Base-by-base conservation (phyloP, 345 rosid genomes). In the Euphorbia peplus region DNA sequence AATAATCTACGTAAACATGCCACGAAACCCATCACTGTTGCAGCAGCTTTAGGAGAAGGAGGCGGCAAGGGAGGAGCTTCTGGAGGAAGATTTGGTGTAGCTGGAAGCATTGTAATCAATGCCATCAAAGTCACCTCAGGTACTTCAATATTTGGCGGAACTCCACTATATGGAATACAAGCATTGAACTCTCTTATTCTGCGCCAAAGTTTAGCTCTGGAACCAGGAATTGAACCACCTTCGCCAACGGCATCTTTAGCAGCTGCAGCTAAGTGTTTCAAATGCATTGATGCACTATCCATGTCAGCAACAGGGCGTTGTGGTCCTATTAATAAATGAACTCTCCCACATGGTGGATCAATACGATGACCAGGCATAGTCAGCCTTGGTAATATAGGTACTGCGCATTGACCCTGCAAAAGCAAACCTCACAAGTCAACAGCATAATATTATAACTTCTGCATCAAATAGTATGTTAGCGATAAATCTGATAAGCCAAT, bases 141-240 rank as follows among this genome's bases (percentile, higher is more conserved):
- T 30, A 95, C 97, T 76, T 95, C 99, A 79, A 82, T 79, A 71
- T 65, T 87, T 63, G 85, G 70, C 30, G 97, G 97, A 74, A 95
- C 92, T 75, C 99, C 99, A 64, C 84, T 78, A 81, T 83, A 95
- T 13, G 96, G 89, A 65, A 91, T 69, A 72, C 92, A 91, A 15
- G 99, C 99, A 85, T 95, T 95, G 85, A 95, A 95, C 82, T 95
- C 98, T 81, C 97, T 89, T 76, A 95, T 90, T 79, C 99, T 88
- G 58, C 99, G 98, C 99, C 99, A 95, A 65, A 95, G 69, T 75
- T 81, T 91, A 75, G 99, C 99, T 81, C 96, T 87, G 64, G 92
- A 88, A 72, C 99, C 99, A 68, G 97, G 96, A 68, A 95, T 74
- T 19, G 95, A 90, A 68, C 98, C 98, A 78, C 98, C 93, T 85